These are phyloP conservation scores for Platanus orientalis DNA, from an alignment of 164 flowering plant genomes.

Conservation along the genomic window DNA sequence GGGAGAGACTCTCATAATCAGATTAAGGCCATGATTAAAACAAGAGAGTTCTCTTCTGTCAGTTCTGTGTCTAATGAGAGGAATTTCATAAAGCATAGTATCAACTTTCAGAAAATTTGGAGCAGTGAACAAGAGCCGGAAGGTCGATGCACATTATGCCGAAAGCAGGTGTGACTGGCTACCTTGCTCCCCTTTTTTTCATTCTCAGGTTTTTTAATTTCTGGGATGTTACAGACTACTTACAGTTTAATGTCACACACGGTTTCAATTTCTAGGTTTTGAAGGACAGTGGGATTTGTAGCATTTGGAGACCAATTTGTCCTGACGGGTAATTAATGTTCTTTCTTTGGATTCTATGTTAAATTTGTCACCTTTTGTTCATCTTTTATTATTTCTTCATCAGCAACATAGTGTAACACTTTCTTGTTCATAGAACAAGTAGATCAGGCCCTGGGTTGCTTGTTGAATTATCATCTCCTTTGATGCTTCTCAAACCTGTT, in stretches of 20 bases:
- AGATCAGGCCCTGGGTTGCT: too few relatives aligned
- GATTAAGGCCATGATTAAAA: slow-evolving; percentile 44
- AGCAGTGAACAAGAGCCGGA: slow-evolving; percentile 74
- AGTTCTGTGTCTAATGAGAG: slow-evolving; percentile 38
- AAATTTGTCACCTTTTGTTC: background rate
- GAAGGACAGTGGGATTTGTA: slow-evolving; percentile 52
- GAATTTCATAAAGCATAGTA: slow-evolving; percentile 53
- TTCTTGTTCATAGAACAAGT: too few relatives aligned
- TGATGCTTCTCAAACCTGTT: too few relatives aligned
- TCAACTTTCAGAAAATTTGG: slow-evolving; percentile 86
- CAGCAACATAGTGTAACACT: background rate
- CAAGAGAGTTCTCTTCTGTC: slow-evolving; percentile 45
- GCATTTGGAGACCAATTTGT: slow-evolving; percentile 93
- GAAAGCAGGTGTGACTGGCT: slow-evolving; percentile 55
- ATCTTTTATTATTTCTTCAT: background rate
- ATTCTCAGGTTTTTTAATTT: background rate
- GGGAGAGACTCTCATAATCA: slow-evolving; percentile 32
- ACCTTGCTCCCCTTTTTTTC: slow-evolving; percentile 4
- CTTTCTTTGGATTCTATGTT: background rate
- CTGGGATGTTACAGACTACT: background rate
- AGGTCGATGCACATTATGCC: slow-evolving; percentile 65
- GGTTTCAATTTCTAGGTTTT: slow-evolving; percentile 32
- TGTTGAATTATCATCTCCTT: too few relatives aligned
- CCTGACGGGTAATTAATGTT: slow-evolving; percentile 76
- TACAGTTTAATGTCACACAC: slow-evolving; percentile 1